Conservation (phyloP, 2,329 filamentous ascomycete species). For the Nemania bipapillata region DNA sequence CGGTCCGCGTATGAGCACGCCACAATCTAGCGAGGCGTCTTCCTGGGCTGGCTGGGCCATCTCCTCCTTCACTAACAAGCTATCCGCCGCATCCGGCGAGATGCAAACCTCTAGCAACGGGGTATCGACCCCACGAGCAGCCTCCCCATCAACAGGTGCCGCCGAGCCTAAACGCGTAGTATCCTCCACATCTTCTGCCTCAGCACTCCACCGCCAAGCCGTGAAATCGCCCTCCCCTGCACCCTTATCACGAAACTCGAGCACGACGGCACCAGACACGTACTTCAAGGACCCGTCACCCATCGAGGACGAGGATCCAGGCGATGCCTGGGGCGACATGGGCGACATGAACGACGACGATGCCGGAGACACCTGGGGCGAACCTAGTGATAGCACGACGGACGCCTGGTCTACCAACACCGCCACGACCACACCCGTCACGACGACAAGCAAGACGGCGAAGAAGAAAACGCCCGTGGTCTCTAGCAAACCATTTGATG, state of each 20-base stretch:
- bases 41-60: constrained; percentile 97
- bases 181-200: constrained; percentile 62
- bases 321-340: constrained; percentile 81
- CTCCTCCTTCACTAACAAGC: constrained; percentile 96
- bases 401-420: constrained; percentile 32
- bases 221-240: constrained; percentile 63
- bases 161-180: constrained; percentile 52
- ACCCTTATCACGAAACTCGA: constrained; percentile 60
- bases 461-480: constrained; percentile 52
- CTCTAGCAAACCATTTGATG: constrained; percentile 71
- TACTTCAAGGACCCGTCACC: constrained; percentile 57
- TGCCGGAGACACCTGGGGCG: constrained; percentile 78
- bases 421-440: constrained; percentile 24
- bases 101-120: constrained; percentile 73
- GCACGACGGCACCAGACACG: constrained; percentile 57
- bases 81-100: constrained; percentile 84
- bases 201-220: constrained; percentile 69
- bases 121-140: constrained; percentile 51
- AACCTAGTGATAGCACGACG: constrained; percentile 60
- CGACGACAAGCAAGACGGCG: constrained; percentile 31
- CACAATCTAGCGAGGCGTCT: constrained; percentile 69
- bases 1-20: constrained; percentile 78
- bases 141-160: constrained; percentile 56
- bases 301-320: constrained; percentile 67
- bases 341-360: constrained; percentile 60